A percentile compares a stretch with the other conserved stretches of the same genome.
Conservation (phyloP, 208 protist species). For the Acanthamoeba healyi region DNA sequence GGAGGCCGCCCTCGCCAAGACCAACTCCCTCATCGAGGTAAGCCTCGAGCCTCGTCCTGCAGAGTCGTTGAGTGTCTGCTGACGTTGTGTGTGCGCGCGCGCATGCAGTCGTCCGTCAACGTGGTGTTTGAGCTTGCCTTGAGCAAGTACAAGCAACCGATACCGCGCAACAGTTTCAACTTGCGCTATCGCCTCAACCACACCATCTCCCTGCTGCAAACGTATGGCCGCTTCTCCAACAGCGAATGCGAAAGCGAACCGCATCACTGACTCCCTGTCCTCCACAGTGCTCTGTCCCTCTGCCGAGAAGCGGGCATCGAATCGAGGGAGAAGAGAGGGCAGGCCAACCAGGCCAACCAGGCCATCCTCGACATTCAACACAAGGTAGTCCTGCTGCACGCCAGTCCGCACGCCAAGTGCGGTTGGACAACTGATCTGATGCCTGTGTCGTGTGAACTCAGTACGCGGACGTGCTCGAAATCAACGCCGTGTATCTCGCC, state of each 20-base stretch:
- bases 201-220: background rate
- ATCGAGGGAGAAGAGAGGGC: background rate
- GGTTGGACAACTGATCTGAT: too few species aligned
- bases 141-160: conserved; percentile 22
- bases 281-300: background rate
- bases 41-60: too few species aligned
- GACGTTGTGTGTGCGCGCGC: too few species aligned
- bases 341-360: background rate
- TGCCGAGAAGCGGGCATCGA: background rate
- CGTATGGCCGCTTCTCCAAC: too few species aligned
- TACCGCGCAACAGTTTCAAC: conserved; percentile 22
- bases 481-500: background rate
- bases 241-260: too few species aligned
- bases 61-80: too few species aligned
- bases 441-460: too few species aligned
- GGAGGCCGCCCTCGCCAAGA: too few species aligned
- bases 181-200: background rate
- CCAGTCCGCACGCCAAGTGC: too few species aligned
- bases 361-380: background rate
- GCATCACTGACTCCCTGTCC: too few species aligned
- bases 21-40: too few species aligned
- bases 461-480: conserved; percentile 7
- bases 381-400: too few species aligned
- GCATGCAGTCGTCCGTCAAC: background rate
- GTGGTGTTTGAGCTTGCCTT: conserved; percentile 4